A percentile compares a stretch with the other conserved stretches of the same genome.
phyloP scores from a whole-genome alignment of 805 yeast species.

The Candida glaebosa region DNA sequence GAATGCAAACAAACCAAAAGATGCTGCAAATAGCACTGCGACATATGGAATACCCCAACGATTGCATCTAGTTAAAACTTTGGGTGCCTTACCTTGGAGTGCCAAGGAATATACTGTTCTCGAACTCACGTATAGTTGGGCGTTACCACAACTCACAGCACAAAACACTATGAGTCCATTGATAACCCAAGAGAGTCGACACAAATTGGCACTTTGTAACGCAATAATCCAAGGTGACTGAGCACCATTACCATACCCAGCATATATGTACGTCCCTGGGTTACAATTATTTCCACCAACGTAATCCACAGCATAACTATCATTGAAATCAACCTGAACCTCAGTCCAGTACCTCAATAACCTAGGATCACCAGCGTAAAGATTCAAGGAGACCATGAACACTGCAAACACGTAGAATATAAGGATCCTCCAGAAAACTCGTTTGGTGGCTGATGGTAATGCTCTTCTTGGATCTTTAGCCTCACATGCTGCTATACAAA shows the following conservation, averaged over 20 bases:
- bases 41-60: conserved; percentile 68
- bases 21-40: conserved; percentile 62
- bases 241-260: conserved; percentile 37
- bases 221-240: conserved; percentile 48
- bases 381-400: conserved; percentile 65
- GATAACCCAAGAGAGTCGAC: conserved; percentile 33
- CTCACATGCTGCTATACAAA: conserved; percentile 81
- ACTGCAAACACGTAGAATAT: conserved; percentile 64
- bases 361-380: conserved; percentile 77
- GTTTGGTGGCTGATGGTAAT: conserved; percentile 70
- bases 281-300: conserved; percentile 37
- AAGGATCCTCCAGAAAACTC: conserved; percentile 69
- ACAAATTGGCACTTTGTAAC: conserved; percentile 35
- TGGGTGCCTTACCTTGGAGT: conserved; percentile 57
- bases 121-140: conserved; percentile 42
- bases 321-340: conserved; percentile 11
- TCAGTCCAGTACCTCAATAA: conserved; percentile 52
- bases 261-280: conserved; percentile 19
- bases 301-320: conserved; percentile 23
- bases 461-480: conserved; percentile 78
- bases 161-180: conserved; percentile 47
- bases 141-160: conserved; percentile 43
- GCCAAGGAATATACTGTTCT: conserved; percentile 41
- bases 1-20: conserved; percentile 59
- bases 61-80: conserved; percentile 55